Percentiles rank a stretch among this genome's conserved stretches.
Evolutionary conservation across 2,329 filamentous ascomycete species (phyloP).

Genomic region (Colletotrichum shisoi): DNA sequence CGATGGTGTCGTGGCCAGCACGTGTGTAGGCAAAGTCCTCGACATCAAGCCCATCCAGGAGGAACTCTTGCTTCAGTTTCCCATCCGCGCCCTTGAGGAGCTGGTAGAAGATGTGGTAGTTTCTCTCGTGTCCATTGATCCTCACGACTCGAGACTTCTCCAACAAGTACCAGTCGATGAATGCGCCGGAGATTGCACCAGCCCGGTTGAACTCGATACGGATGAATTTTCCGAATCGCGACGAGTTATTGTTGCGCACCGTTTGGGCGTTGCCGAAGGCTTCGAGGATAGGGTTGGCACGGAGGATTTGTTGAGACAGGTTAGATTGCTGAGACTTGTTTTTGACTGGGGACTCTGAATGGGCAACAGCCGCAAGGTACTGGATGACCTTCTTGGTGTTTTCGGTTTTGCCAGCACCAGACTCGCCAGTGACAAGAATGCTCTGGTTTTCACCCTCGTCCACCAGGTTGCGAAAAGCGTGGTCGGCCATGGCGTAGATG

Average conservation of each 20-base stretch:
- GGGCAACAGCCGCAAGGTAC: constrained; percentile 93
- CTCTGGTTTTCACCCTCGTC: constrained; percentile 97
- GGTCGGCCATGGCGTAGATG: constrained; percentile 96
- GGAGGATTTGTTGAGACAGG: constrained; percentile 92
- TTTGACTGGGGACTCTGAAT: constrained; percentile 75
- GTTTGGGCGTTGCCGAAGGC: constrained; percentile 98
- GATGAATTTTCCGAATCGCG: constrained; percentile 98
- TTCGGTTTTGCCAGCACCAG: constrained; percentile 96
- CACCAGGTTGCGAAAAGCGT: constrained; percentile 93
- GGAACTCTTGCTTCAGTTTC: constrained; percentile 76
- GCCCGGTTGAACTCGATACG: constrained; percentile 90
- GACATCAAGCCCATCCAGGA: constrained; percentile 77
- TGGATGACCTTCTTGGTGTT: constrained; percentile 99
- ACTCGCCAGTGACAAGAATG: constrained; percentile 97
- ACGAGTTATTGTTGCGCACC: constrained; percentile 97
- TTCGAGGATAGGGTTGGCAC: constrained; percentile 96
- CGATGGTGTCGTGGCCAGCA: constrained; percentile 89
- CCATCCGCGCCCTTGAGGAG: constrained; percentile 83
- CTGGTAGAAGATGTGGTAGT: constrained; percentile 98
- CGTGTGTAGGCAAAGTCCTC: constrained; percentile 92
- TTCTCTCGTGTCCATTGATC: constrained; percentile 86
- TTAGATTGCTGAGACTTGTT: constrained; percentile 74
- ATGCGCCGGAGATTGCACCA: constrained; percentile 92
- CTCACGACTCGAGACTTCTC: constrained; percentile 98
- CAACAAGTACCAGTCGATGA: constrained; percentile 97